Evolutionary conservation across 2,329 filamentous ascomycete genomes (phyloP).

Genomic region (Fusarium paranaense): DNA sequence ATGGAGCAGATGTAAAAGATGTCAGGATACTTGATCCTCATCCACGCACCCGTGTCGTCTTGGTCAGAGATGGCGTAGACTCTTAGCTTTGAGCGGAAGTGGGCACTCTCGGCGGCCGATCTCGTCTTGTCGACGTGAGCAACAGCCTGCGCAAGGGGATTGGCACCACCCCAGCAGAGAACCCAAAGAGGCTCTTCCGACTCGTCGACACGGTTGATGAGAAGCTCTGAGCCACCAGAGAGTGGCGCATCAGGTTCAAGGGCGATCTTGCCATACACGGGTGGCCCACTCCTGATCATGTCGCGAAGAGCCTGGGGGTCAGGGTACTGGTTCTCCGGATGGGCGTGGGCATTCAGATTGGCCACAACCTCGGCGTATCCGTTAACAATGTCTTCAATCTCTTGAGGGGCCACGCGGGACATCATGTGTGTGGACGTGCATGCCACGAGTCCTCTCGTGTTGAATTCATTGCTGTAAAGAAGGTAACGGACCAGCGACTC

Average conservation of each 20-base stretch:
- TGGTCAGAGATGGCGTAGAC: slow-evolving; percentile 2
- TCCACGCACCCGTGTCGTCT: background rate
- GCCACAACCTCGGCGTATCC: background rate
- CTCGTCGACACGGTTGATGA: background rate
- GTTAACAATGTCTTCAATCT: background rate
- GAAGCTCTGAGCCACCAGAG: background rate
- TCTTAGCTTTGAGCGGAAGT: background rate
- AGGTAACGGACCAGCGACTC: background rate
- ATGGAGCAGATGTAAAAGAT: background rate
- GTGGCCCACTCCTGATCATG: background rate
- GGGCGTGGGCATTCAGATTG: background rate
- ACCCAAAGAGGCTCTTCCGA: background rate
- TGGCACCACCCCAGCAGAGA: slow-evolving; percentile 1
- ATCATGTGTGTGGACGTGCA: background rate
- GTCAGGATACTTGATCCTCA: background rate
- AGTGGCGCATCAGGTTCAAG: background rate
- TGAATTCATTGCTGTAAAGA: background rate
- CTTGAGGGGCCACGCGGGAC: background rate
- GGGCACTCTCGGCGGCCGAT: background rate
- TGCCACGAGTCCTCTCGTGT: background rate
- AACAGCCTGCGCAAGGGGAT: background rate
- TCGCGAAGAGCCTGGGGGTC: background rate
- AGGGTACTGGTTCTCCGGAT: background rate
- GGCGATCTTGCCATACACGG: background rate
- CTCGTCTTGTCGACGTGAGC: background rate